A percentile compares a stretch with the other conserved stretches of the same genome.
Conservation (phyloP, 352 stramenopile species). For the Globisporangium carolinianum region DNA sequence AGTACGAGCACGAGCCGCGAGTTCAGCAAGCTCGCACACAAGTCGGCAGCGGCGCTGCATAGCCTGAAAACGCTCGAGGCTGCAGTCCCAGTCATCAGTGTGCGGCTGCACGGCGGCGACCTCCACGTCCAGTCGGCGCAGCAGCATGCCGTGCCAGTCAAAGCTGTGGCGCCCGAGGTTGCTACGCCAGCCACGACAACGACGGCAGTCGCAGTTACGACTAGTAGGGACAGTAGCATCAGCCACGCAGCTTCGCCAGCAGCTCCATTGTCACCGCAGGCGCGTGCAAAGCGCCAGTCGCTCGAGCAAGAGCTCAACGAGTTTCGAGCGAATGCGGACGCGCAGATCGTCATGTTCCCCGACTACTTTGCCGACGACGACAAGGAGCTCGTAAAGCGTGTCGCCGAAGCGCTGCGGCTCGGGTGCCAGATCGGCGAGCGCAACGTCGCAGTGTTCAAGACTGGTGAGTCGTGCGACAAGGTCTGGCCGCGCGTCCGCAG, state of each 20-base stretch:
- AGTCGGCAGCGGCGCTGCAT: slow-evolving; percentile 1
- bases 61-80: slow-evolving; percentile 1
- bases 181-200: background rate
- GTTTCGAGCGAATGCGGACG: slow-evolving; percentile 35
- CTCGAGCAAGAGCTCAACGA: slow-evolving; percentile 58
- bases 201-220: too few relatives aligned
- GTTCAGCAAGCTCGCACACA: slow-evolving; percentile 2
- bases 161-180: background rate
- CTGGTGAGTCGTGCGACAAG: slow-evolving; percentile 19
- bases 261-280: background rate
- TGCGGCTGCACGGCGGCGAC: slow-evolving; percentile 7
- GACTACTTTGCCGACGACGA: slow-evolving; percentile 58
- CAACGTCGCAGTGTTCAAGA: slow-evolving; percentile 58
- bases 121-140: slow-evolving; percentile 6
- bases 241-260: background rate
- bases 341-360: slow-evolving; percentile 54
- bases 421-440: slow-evolving; percentile 58
- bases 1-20: background rate
- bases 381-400: slow-evolving; percentile 41
- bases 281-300: slow-evolving; percentile 23
- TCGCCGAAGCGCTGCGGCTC: slow-evolving; percentile 44
- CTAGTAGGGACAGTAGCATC: background rate
- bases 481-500: background rate
- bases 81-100: slow-evolving; percentile 2
- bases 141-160: background rate